phyloP scores from a whole-genome alignment of 257 asterid genomes.

The Plantago ovata region DNA sequence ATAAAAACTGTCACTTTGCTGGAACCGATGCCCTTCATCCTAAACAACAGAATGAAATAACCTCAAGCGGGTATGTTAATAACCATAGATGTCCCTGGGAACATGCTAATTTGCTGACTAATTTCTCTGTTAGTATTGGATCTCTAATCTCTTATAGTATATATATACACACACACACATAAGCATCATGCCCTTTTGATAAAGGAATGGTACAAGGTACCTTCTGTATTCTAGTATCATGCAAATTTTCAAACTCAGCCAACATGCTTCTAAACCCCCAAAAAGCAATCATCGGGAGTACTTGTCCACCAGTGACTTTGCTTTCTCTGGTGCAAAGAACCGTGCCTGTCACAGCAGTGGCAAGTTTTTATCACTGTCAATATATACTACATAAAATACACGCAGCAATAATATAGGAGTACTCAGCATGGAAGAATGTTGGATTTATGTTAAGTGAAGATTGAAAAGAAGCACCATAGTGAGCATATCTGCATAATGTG shows the following conservation, averaged over 20 bases:
- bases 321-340: conserved; percentile 77
- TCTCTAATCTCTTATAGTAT: background rate
- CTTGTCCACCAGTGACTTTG: conserved; percentile 67
- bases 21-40: no score
- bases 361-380: no score
- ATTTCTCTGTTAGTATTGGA: background rate
- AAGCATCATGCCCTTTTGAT: background rate
- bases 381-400: no score
- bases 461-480: background rate
- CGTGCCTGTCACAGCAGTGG: conserved; percentile 57
- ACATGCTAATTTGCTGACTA: background rate
- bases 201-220: background rate
- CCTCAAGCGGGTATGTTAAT: background rate
- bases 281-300: conserved; percentile 45
- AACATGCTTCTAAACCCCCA: background rate
- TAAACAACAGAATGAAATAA: no score
- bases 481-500: no score
- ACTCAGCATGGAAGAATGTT: background rate
- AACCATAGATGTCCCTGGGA: background rate
- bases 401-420: background rate
- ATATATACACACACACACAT: no score
- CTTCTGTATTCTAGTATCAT: background rate
- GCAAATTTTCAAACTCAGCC: background rate
- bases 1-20: no score
- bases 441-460: background rate